Base-by-base conservation (phyloP, 2,329 filamentous ascomycete genomes). In the Cadophora gregata region DNA sequence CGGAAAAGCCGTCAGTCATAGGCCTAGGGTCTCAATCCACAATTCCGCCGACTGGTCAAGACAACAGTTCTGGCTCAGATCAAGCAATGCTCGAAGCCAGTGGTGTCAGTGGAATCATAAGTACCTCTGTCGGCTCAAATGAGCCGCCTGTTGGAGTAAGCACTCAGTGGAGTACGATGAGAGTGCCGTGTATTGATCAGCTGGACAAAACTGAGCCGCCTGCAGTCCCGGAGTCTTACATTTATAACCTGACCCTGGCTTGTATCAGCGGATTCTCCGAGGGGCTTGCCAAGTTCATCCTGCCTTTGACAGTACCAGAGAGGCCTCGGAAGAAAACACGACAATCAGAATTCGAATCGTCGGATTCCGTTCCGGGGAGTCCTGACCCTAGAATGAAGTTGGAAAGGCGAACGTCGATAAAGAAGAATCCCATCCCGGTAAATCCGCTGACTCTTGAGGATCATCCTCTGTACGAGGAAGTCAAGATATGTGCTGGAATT, bases 261-360 rank as follows among this genome's bases (percentile, higher is more conserved):
- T 98, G 95, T 75, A 90, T 99, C 67, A 95, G 92, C 53, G 93
- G 90, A 1, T 86, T 99, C 59, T 97, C 95, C 0, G 96, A 99
- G 75, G 93, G 93, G 1, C 83, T 99, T 21, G 96, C 95, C 33
- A 97, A 95, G 77, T 97, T 97, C 72, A 91, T 98, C 56, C 84
- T 99, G 16, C 96, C 96, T 0, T 81, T 99, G 45, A 97, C 96
- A 0, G 92, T 97, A 0, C 90, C 93, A 5, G 93, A 96, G 71
- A 79, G 88, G 77, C 80, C 80, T 75, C 79, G 88, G 74, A 85
- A 84, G 75, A 84, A 33, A 82, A 60, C 64, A 9, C 69, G 73
- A 42, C 68, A 68, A 33, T 64, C 69, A 42, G 75, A 76, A 55
- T 42, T 66, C 5, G 72, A 74, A 25, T 59, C 67, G 24, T 66